Percentiles rank a stretch among this genome's conserved stretches.
Conservation (phyloP, 2,329 filamentous ascomycete genomes). For the Fusarium falciforme region DNA sequence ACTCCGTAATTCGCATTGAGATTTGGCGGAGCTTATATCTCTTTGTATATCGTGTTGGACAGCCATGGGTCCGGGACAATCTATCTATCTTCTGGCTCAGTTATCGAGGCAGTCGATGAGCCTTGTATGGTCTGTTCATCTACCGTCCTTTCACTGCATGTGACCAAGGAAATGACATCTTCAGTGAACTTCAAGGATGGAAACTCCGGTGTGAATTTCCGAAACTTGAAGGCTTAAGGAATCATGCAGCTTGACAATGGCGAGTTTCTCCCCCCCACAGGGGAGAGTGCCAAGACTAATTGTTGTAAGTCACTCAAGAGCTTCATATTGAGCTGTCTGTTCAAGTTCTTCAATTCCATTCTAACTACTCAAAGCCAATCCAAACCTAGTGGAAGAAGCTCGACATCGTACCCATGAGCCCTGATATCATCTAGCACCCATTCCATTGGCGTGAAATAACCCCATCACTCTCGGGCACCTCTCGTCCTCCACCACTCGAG, state of each 20-base stretch:
- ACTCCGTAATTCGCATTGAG: neutral
- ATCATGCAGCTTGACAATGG: neutral
- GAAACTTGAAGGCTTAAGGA: too few species aligned
- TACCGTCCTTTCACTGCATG: too few species aligned
- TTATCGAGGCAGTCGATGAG: too few species aligned
- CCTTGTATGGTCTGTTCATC: too few species aligned
- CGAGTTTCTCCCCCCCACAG: neutral
- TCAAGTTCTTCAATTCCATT: neutral
- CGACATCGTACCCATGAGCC: slow-evolving; percentile 5
- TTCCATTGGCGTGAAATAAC: slow-evolving; percentile 17
- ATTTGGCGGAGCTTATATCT: neutral
- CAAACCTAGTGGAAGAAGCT: neutral
- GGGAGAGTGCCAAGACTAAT: neutral
- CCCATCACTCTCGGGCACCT: neutral
- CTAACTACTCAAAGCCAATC: neutral
- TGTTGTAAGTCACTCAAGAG: neutral
- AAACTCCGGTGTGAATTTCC: too few species aligned
- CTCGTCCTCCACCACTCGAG: neutral
- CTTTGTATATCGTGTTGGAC: neutral
- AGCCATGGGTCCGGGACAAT: neutral
- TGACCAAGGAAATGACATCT: too few species aligned
- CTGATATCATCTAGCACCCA: slow-evolving; percentile 17
- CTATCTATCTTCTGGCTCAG: too few species aligned
- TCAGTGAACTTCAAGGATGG: too few species aligned
- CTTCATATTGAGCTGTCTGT: too few species aligned